Conservation (phyloP, 495 filamentous ascomycete genomes). For the Antarctomyces pellizariae region DNA sequence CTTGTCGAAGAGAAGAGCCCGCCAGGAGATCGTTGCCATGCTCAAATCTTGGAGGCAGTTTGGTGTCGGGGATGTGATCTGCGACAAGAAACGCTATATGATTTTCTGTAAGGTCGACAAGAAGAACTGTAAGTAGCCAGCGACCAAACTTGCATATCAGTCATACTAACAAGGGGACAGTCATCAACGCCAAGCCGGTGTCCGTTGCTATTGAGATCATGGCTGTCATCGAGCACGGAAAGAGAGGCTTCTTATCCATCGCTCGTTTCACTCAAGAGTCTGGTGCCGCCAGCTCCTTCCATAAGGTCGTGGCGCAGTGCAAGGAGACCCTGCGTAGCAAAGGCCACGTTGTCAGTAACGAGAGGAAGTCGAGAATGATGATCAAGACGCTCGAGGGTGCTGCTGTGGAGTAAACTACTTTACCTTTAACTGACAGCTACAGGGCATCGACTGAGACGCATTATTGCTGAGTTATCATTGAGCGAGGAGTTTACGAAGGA, state of each 20-base stretch:
- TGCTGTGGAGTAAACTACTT: too few relatives aligned
- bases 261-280: conserved; percentile 70
- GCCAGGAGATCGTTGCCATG: conserved; percentile 48
- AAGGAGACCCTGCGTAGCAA: conserved; percentile 30
- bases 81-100: conserved; percentile 48
- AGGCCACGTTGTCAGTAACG: conserved; percentile 43
- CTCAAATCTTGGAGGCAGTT: conserved; percentile 59
- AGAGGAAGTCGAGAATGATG: conserved; percentile 45
- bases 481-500: too few relatives aligned
- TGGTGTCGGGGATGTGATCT: conserved; percentile 50
- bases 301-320: conserved; percentile 56
- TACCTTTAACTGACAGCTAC: too few relatives aligned
- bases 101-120: conserved; percentile 53
- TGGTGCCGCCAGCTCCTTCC: conserved; percentile 68
- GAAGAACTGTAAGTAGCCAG: conserved; percentile 43
- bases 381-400: conserved; percentile 24
- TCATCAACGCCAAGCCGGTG: conserved; percentile 51
- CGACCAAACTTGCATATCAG: conserved; percentile 1
- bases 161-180: conserved; percentile 21
- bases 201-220: conserved; percentile 65
- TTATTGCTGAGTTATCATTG: too few relatives aligned
- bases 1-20: conserved; percentile 37
- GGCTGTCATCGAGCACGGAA: conserved; percentile 60
- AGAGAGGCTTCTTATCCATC: conserved; percentile 40
- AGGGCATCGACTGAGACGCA: too few relatives aligned